Base-by-base conservation (phyloP, 805 yeast genomes). In the Deakozyma indianensis region DNA sequence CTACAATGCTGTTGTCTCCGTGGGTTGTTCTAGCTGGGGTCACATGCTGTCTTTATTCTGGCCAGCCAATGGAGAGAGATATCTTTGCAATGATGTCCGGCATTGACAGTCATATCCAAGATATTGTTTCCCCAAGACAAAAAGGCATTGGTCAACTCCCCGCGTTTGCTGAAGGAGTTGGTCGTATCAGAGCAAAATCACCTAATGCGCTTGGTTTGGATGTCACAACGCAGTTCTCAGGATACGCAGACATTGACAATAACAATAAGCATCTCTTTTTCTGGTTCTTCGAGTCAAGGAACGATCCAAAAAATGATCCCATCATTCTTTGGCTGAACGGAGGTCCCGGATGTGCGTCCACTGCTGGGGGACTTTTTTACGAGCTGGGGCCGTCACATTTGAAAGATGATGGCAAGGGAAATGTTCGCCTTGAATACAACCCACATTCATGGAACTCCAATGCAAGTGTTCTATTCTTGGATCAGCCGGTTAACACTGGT, bases 301-400 rank as follows among this genome's bases (percentile, higher is more conserved):
- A 78, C 60, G 85, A 81, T 59, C 92, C 94, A 3, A 64, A 64
- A 48, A 82, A 69, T 49, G 94, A 83, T 62, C 94, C 94, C 1
- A 67, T 83, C 35, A 71, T 84, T 44, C 67, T 84, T 53, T 83
- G 92, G 90, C 68, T 83, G 55, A 83, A 82, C 58, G 94, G 94
- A 51, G 94, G 94, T 2, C 94, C 94, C 41, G 94, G 94, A 1
- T 82, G 90, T 60, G 78, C 87, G 7, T 80, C 90, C 1, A 62
- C 80, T 59, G 80, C 87, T 7, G 92, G 92, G 1, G 90, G 92
- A 0, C 69, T 81, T 51, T 78, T 82, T 57, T 82, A 82, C 57
- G 92, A 83, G 56, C 70, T 80, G 57, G 92, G 94, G 22, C 86
- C 92, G 16, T 70, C 87, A 0, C 69, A 77, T 16, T 74, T 83